Conservation (phyloP, 345 rosid species). For the Melaleuca quinquenervia region DNA sequence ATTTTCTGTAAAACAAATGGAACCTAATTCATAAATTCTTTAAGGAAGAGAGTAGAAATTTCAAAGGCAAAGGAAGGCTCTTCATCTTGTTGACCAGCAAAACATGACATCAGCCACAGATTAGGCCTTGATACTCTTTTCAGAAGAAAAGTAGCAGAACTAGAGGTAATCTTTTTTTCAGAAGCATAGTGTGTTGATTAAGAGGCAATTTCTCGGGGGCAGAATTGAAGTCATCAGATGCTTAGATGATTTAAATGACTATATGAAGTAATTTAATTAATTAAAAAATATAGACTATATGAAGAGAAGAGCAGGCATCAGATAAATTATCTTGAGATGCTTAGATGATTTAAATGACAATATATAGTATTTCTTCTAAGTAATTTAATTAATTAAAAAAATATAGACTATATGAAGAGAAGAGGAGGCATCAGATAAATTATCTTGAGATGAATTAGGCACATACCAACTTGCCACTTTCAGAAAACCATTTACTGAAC, state of each 20-base stretch:
- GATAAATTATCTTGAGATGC: neutral
- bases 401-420: neutral
- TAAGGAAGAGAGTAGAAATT: neutral
- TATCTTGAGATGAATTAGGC: neutral
- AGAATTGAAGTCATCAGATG: neutral
- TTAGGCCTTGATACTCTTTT: neutral
- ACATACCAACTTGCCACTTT: conserved; percentile 96
- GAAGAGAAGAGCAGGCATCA: neutral
- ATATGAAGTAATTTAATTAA: neutral
- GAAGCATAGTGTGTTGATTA: neutral
- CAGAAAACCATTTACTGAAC: conserved; percentile 99
- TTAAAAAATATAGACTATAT: neutral
- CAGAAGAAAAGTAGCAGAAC: neutral
- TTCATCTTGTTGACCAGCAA: neutral
- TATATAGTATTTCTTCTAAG: neutral
- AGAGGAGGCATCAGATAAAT: neutral
- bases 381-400: neutral
- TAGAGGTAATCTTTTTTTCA: neutral
- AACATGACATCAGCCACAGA: neutral
- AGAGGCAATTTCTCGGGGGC: neutral
- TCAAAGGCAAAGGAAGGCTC: neutral
- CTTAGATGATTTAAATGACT: neutral
- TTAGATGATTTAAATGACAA: neutral
- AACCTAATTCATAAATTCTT: neutral
- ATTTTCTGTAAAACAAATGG: neutral